Conservation (phyloP, 768 basidiomycete genomes). For the Suillus sp. region DNA sequence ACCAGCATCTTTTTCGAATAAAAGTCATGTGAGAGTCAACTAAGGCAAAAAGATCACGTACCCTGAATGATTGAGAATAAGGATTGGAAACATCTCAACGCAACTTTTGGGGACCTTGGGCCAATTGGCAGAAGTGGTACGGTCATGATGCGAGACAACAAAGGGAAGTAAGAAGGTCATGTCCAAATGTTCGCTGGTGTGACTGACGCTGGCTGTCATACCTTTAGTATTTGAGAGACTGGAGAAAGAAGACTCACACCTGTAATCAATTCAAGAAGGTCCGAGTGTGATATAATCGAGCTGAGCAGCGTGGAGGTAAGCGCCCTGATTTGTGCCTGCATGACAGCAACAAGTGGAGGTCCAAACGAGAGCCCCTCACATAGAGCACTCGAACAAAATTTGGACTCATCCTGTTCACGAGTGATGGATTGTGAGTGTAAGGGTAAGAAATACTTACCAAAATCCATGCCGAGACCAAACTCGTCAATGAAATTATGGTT, state of each 20-base stretch:
- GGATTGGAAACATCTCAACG: neutral
- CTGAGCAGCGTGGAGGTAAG: conserved; percentile 2
- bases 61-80: conserved; percentile 12
- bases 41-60: neutral
- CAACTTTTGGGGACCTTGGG: conserved; percentile 10
- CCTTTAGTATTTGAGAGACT: neutral
- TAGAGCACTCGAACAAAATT: conserved; percentile 4
- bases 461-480: conserved; percentile 5
- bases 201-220: conserved; percentile 7
- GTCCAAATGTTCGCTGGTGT: conserved; percentile 3
- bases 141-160: conserved; percentile 15
- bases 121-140: conserved; percentile 13
- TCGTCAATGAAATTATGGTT: neutral
- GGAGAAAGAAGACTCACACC: neutral
- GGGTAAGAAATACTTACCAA: conserved; percentile 2
- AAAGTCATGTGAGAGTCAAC: neutral
- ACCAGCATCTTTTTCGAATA: conserved; percentile 12
- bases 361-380: conserved; percentile 7
- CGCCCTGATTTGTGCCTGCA: conserved; percentile 10
- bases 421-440: neutral
- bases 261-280: conserved; percentile 14
- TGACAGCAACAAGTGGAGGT: neutral
- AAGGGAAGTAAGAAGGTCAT: conserved; percentile 16
- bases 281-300: conserved; percentile 7
- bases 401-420: conserved; percentile 1